Evolutionary conservation across 371 early-diverging fungal species (phyloP), one percentile per base, ranked within the genome.

Genomic region (Apophysomyces trapeziformis): DNA sequence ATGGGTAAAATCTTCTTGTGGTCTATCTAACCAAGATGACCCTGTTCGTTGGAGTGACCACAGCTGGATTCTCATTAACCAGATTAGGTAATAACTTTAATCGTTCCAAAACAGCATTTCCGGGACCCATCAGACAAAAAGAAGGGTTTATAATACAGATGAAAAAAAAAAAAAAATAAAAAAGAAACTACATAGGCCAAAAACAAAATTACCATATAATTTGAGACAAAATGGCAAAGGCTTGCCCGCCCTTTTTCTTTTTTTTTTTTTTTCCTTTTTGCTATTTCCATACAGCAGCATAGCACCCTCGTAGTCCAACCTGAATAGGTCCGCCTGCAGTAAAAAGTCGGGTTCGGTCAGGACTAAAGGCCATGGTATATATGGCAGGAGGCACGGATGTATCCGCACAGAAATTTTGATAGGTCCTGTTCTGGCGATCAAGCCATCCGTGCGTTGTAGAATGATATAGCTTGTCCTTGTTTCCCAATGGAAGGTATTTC

Each of bases 261-360:
- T 45, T 45, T 13, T 45, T 13, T n/a, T 18, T 18, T 5, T 18
- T 12, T 12, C 2, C 43, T 1, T 43, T 14, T n/a, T 16, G 11
- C 21, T 26, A 50, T 18, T 21, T 50, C 84, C 82, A 81, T 2
- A 84, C 37, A 14, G 75, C 80, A 2, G 77, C 81, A 68, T 86
- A 86, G 16, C 86, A 76, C 4, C 90, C 89, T 37, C 74, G 66
- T 61, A 87, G 69, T 26, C 80, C 85, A 39, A 85, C 64, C 56
- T 87, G 87, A 44, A 90, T 71, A 7, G 91, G 91, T 1, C 91
- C 91, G 14, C 90, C 91, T 0, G 85, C 87, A 5, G 87, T 74
- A 73, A 89, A 87, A 35, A 90, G 67, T 37, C 61, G 58, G 12
- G 80, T 72, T 12, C 75, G 71, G 8, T 77, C 75, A 26, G 73